Percentiles rank a stretch among this genome's conserved stretches.
phyloP scores from a whole-genome alignment of 345 rosid species.

The Clarkia xantiana region DNA sequence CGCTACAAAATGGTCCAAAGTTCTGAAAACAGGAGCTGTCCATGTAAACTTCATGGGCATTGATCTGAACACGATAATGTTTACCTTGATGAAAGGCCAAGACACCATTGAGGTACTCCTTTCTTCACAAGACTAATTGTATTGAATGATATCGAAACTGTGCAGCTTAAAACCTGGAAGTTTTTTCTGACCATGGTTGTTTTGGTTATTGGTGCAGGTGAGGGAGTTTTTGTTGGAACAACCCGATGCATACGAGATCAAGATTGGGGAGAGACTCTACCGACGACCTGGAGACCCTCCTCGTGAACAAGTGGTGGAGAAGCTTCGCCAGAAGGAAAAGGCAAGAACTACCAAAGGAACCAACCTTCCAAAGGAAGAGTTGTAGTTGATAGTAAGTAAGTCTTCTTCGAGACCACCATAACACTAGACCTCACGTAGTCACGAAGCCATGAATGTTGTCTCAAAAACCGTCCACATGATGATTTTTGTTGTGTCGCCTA shows the following conservation, averaged over 20 bases:
- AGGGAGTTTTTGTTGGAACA: slow-evolving; percentile 67
- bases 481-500: too few species aligned
- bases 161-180: not conserved
- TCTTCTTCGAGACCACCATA: not conserved
- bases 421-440: too few species aligned
- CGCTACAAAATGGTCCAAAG: slow-evolving; percentile 62
- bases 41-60: slow-evolving; percentile 57
- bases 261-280: slow-evolving; percentile 61
- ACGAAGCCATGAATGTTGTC: too few species aligned
- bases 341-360: slow-evolving; percentile 6
- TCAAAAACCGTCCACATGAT: too few species aligned
- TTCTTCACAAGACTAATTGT: not conserved
- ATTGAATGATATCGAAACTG: not conserved
- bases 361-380: slow-evolving; percentile 34
- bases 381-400: slow-evolving; percentile 18
- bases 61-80: slow-evolving; percentile 72
- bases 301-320: slow-evolving; percentile 37
- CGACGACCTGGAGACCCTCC: slow-evolving; percentile 84
- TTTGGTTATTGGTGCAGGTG: slow-evolving; percentile 27
- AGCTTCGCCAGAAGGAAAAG: slow-evolving; percentile 20
- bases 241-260: slow-evolving; percentile 71
- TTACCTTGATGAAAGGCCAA: slow-evolving; percentile 50
- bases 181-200: not conserved
- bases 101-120: slow-evolving; percentile 39
- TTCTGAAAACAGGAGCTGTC: slow-evolving; percentile 61